Evolutionary conservation across 2,329 filamentous ascomycete species (phyloP), one percentile per base, ranked within the genome.

Genomic region (Botrytis hyacinthi): DNA sequence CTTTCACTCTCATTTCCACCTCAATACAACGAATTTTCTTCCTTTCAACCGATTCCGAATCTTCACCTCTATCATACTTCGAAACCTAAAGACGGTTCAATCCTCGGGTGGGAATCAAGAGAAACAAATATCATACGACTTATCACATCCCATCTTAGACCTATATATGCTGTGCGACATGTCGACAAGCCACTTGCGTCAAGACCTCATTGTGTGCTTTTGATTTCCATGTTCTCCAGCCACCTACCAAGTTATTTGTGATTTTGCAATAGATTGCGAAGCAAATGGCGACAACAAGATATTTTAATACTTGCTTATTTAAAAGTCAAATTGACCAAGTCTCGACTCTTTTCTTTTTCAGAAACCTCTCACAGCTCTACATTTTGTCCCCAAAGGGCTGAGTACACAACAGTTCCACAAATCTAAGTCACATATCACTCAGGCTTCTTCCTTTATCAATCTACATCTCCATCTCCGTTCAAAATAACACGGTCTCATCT

Each of bases 401-500:
- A 18, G 26, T 57, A n/a, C n/a, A 35, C 26, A 29, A 42, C 9
- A 65, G 62, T 66, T 35, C 26, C 62, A 57, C 65, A 35, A 29
- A 71, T 61, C 57, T 65, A 65, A 65, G 26, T 51, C 69, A 40
- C 16, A 65, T 61, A 32, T 51, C 65, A 65, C 46, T 40, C 59
- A 42, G 42, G 60, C 46, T 51, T 65, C 59, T 61, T 61, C 26
- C 59, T 42, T n/a, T 18, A 68, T 68, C 65, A 46, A 35, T 48
- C 62, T 68, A 40, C 48, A 42, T 63, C 60, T 29, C 26, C 37
- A 42, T 40, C 37, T 63, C 16, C 26, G 35, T 68, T 68, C 65
- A 22, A 68, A 51, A 68, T 68, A 35, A 57, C 48, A 57, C 65
- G 16, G 60, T 51, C 69, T 71, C 42, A 71, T 71, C 57, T 71